Conservation (phyloP, 108 stramenopile species). For the Skeletonema menzelii region DNA sequence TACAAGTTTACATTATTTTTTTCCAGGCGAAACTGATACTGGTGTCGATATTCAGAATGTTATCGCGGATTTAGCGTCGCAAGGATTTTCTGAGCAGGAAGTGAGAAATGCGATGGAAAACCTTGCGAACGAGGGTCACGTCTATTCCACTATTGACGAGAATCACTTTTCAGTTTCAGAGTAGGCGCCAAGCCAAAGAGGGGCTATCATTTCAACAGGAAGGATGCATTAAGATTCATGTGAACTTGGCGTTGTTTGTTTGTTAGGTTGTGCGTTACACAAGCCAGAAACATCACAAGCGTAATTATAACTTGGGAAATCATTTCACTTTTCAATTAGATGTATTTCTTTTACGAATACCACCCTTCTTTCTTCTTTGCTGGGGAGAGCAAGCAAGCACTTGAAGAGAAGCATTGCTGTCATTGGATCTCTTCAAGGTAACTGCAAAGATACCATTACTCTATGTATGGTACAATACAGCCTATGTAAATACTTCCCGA, state of each 20-base stretch:
- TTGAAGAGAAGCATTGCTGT: too few relatives aligned
- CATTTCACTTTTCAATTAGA: neutral
- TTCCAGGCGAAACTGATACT: slow-evolving; percentile 18
- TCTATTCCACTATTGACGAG: slow-evolving; percentile 84
- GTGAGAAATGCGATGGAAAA: slow-evolving; percentile 52
- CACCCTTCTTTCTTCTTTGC: neutral
- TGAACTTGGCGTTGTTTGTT: neutral
- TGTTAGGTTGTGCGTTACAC: neutral
- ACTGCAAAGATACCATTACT: too few relatives aligned
- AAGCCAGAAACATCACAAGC: neutral
- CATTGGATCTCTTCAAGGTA: too few relatives aligned
- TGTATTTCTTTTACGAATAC: neutral
- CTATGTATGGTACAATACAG: too few relatives aligned
- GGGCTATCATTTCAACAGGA: neutral
- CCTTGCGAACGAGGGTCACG: slow-evolving; percentile 70
- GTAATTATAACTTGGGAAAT: neutral
- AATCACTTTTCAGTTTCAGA: slow-evolving; percentile 57
- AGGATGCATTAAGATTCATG: neutral
- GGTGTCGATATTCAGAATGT: slow-evolving; percentile 47
- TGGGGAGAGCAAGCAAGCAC: too few relatives aligned
- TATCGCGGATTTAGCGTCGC: slow-evolving; percentile 12
- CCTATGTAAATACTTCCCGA: too few relatives aligned
- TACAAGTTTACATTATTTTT: neutral
- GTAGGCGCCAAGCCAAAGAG: neutral
- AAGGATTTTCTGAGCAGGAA: slow-evolving; percentile 46